Conservation (phyloP, 805 yeast species). For the Danielia oregonensis region DNA sequence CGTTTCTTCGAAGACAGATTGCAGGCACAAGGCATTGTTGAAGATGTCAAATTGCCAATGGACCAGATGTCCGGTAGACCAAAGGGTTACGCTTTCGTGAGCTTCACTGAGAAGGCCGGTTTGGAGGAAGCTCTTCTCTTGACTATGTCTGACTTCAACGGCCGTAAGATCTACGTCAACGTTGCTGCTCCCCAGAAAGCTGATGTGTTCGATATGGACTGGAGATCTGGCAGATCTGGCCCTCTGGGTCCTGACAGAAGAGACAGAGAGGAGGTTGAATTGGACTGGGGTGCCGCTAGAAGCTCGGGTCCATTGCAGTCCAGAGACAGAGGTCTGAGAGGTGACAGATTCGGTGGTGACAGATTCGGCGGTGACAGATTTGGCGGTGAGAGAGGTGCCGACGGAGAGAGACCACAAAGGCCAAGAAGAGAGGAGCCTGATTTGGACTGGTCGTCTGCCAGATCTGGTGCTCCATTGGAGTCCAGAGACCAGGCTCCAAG, state of each 20-base stretch:
- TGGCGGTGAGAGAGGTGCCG: constrained; percentile 21
- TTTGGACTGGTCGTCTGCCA: constrained; percentile 41
- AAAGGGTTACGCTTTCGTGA: constrained; percentile 53
- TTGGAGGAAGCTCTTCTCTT: constrained; percentile 51
- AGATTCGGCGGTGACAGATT: constrained; percentile 21
- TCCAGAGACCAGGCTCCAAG: constrained; percentile 18
- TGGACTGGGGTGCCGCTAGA: constrained; percentile 59
- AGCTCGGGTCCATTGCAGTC: constrained; percentile 32
- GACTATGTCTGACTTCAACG: constrained; percentile 41
- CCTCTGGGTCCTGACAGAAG: constrained; percentile 18
- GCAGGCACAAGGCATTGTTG: constrained; percentile 49
- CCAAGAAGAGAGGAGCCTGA: constrained; percentile 40
- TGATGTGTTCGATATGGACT: constrained; percentile 43
- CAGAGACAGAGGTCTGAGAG: constrained; percentile 36
- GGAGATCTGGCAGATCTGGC: constrained; percentile 36
- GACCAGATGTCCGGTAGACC: constrained; percentile 62
- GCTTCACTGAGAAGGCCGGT: constrained; percentile 42
- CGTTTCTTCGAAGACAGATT: constrained; percentile 59
- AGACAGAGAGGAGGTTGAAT: constrained; percentile 48
- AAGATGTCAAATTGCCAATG: constrained; percentile 67
- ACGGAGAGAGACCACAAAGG: constrained; percentile 7
- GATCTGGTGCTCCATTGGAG: constrained; percentile 12
- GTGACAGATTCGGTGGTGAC: constrained; percentile 20
- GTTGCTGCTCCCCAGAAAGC: constrained; percentile 57
- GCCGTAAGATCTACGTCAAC: constrained; percentile 49